Base-by-base conservation (phyloP, 306 rosid species). In the Vigna angularis region DNA sequence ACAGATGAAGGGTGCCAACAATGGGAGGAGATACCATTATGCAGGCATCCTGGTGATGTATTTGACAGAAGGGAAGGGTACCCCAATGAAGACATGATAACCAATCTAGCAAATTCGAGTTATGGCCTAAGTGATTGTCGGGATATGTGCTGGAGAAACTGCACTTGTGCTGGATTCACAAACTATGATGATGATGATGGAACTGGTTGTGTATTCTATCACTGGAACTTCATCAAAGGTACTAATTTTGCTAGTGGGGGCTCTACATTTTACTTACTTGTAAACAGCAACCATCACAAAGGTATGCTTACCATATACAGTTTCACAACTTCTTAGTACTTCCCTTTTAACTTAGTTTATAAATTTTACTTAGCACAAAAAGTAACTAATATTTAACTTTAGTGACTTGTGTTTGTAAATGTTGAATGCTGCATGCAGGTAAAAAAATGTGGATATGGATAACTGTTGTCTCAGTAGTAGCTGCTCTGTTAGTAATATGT, bases 151-250 rank as follows among this genome's bases (percentile, higher is more conserved):
- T 61, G 66, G 66, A 59, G 42, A 0, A 14, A 26, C 3, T 59
- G 66, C 15, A 59, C 2, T 30, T 59, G 66, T 1, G 3, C 67
- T 16, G 50, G 51, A 3, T 84, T 59, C 82, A 80, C 0, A 2
- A 0, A 5, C 1, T 1, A 0, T 1, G 0, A 30, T 61, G 5
- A 1, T 0, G 5, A 30, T 30, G n/a, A 61, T 30, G 66, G 66
- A 13, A 61, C 44, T 61, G 66, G 66, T 6, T 61, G 28, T 68
- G 71, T 12, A 50, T 13, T 70, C 84, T 79, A 16, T 82, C 56
- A 42, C 0, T 17, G 20, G 11, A 57, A 4, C 3, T 7, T 2
- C 7, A 49, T 15, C 14, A 13, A 10, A 44, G 49, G 49, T 18
- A 3, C 2, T 20, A 20, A 4, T 55, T 3, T 20, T 18, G 14